A percentile compares a stretch with the other conserved stretches of the same genome.
Conservation (phyloP, 108 stramenopile species). For the Schizochytrium sp. region DNA sequence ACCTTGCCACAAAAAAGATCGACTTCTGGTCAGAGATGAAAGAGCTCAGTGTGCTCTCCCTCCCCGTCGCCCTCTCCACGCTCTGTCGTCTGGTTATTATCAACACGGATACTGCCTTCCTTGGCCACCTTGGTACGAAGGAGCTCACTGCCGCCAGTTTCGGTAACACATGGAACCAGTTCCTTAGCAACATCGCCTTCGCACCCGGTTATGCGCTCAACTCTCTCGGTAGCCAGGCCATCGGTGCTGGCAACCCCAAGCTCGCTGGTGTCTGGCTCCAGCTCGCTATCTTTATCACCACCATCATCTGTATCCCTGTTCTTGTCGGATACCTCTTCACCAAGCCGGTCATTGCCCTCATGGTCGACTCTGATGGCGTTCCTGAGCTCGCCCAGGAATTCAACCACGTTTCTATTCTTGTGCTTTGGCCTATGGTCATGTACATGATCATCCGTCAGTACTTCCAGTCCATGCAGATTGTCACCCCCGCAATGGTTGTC, state of each 20-base stretch:
- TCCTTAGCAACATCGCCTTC: conserved; percentile 28
- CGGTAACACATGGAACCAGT: conserved; percentile 43
- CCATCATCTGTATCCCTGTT: conserved; percentile 60
- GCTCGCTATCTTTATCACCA: conserved; percentile 36
- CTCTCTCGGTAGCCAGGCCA: conserved; percentile 60
- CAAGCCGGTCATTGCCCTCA: conserved; percentile 41
- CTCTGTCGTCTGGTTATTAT: conserved; percentile 48
- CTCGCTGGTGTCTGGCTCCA: conserved; percentile 65
- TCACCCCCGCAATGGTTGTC: conserved; percentile 47
- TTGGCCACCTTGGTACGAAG: conserved; percentile 47
- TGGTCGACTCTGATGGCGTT: conserved; percentile 47
- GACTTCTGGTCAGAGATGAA: conserved; percentile 51
- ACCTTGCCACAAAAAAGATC: background rate
- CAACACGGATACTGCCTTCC: conserved; percentile 58
- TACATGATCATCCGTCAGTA: conserved; percentile 62
- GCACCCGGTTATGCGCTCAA: conserved; percentile 63
- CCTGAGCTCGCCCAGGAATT: conserved; percentile 24
- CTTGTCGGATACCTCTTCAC: conserved; percentile 49
- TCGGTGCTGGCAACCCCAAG: conserved; percentile 66
- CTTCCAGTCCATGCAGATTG: conserved; percentile 60
- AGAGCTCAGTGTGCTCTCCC: conserved; percentile 42
- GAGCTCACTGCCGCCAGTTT: conserved; percentile 48
- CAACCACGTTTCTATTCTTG: conserved; percentile 57
- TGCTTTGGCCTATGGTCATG: conserved; percentile 53
- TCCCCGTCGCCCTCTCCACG: conserved; percentile 49